These are phyloP conservation scores for Termitomyces bulborhizus DNA, from an alignment of 768 basidiomycete species.

Conservation along the genomic window DNA sequence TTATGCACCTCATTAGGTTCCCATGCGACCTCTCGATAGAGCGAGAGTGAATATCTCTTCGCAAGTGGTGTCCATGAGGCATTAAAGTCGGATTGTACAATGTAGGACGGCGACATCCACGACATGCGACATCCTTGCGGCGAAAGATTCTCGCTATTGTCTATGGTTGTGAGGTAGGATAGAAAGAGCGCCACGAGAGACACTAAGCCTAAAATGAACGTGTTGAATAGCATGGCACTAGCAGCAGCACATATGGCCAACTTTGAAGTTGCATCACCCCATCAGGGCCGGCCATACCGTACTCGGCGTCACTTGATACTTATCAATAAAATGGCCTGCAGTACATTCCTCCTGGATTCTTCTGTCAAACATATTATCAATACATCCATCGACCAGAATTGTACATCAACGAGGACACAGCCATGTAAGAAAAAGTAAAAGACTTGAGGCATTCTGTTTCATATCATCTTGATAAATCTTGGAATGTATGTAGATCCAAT, in stretches of 20 bases:
- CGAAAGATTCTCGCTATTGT: conserved; percentile 50
- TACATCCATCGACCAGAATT: too few species aligned
- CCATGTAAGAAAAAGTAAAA: too few species aligned
- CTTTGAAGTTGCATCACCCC: not conserved
- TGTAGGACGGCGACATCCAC: conserved; percentile 90
- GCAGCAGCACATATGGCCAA: not conserved
- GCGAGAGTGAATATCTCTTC: conserved; percentile 73
- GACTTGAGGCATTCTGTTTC: too few species aligned
- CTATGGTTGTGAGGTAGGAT: conserved; percentile 37
- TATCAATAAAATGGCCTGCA: too few species aligned
- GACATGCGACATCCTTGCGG: conserved; percentile 96
- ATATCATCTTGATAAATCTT: too few species aligned
- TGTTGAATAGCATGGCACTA: conserved; percentile 18
- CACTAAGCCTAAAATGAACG: conserved; percentile 29
- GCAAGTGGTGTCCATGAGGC: conserved; percentile 66
- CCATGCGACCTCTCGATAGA: conserved; percentile 89
- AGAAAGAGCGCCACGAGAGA: conserved; percentile 26
- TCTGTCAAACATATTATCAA: too few species aligned
- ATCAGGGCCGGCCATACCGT: not conserved
- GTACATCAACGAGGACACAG: too few species aligned
- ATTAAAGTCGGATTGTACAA: conserved; percentile 65
- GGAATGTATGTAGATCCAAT: too few species aligned
- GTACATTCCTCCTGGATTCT: too few species aligned
- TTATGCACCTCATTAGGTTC: conserved; percentile 54
- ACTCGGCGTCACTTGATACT: too few species aligned